Evolutionary conservation across 2,329 filamentous ascomycete species (phyloP), one percentile per base, ranked within the genome.

Genomic region (Exserohilum rostratum): DNA sequence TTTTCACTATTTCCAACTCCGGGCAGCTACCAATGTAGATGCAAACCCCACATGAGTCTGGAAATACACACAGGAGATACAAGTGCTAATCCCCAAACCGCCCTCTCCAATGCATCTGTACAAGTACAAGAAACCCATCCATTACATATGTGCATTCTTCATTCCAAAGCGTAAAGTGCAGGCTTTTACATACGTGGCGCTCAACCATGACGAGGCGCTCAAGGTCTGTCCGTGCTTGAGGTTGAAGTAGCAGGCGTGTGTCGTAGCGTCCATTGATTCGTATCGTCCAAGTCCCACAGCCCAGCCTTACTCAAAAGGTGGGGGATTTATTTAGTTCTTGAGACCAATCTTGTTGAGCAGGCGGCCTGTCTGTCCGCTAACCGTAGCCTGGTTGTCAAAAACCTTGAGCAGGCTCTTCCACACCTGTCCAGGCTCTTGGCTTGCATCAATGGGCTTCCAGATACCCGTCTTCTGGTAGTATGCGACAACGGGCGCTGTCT

Each of bases 401-500:
- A 97, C 88, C 70, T 87, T 86, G 60, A 98, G 82, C 76, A 99
- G 82, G 76, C 88, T 91, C 83, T 91, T 93, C 95, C 95, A 99
- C 59, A 99, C 95, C 78, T 93, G 88, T 43, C 91, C 90, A 17
- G 95, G 95, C 80, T 96, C 89, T 83, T 99, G 92, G 82, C 90
- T 96, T 62, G 95, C 95, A 76, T 99, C 95, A 70, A 99, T 86
- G 60, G 90, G 89, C 78, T 89, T 89, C 95, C 95, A 99, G 83
- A 99, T 97, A 67, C 93, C 93, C 45, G 90, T 96, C 80, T 92
- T 91, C 81, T 96, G 90, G 86, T 99, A 99, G 84, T 99, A 99
- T 55, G 87, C 84, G 60, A 96, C 93, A 45, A 99, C 95, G 17
- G 95, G 95, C 39, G 87, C 80, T 30, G 95, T 99, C 86, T 99